Evolutionary conservation across 139 green algal genomes (phyloP).

Genomic region (Pedinophyceae sp.): DNA sequence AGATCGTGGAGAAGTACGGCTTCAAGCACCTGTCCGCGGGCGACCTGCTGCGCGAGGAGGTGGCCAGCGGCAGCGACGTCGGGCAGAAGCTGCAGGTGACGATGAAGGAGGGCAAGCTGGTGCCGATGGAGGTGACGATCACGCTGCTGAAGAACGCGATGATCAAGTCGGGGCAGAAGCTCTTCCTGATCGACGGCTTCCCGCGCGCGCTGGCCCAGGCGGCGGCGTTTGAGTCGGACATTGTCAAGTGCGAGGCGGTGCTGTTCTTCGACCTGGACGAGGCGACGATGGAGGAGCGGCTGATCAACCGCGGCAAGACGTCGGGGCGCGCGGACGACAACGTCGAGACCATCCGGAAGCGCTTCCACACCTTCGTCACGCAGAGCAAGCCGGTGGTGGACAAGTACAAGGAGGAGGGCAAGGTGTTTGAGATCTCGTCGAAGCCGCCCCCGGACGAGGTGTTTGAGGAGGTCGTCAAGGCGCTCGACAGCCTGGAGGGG

Average conservation of each 20-base stretch:
- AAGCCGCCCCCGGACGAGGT: constrained; percentile 25
- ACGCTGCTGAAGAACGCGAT: constrained; percentile 54
- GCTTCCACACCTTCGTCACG: constrained; percentile 26
- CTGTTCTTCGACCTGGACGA: constrained; percentile 18
- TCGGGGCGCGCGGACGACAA: constrained; percentile 52
- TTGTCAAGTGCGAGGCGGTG: constrained; percentile 19
- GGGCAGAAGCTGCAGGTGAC: constrained; percentile 45
- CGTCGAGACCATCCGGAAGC: constrained; percentile 41
- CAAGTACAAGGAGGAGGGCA: constrained; percentile 6
- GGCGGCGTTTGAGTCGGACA: constrained; percentile 36
- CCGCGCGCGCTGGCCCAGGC: constrained; percentile 68
- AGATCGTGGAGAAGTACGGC: constrained; percentile 44
- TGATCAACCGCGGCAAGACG: constrained; percentile 38
- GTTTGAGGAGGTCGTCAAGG: constrained; percentile 31
- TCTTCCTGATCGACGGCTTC: constrained; percentile 86
- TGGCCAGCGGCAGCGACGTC: constrained; percentile 32
- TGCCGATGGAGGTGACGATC: constrained; percentile 56
- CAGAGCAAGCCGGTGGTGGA: constrained; percentile 12
- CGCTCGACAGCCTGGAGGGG: not conserved
- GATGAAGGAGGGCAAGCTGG: constrained; percentile 69
- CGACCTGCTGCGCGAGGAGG: constrained; percentile 44
- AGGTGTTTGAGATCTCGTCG: constrained; percentile 3
- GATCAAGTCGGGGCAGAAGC: constrained; percentile 20
- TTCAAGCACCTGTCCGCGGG: constrained; percentile 40
- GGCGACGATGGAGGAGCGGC: constrained; percentile 30